Percentiles rank a stretch among this genome's conserved stretches.
phyloP scores from a whole-genome alignment of 2,329 filamentous ascomycete genomes.

The Bisporella sp. region DNA sequence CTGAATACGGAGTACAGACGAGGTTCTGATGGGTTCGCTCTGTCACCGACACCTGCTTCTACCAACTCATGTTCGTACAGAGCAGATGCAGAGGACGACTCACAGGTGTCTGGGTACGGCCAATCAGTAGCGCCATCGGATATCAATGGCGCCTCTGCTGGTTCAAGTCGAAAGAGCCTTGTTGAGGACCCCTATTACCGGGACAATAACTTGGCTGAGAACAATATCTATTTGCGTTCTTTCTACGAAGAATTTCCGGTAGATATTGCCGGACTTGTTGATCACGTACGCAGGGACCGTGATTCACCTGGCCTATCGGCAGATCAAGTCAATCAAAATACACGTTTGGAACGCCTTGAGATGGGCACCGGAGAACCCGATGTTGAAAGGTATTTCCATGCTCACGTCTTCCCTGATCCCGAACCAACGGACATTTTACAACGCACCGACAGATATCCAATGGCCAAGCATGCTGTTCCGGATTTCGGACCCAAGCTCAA shows the following conservation, averaged over 20 bases:
- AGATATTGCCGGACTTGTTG: slow-evolving; percentile 11
- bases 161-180: slow-evolving; percentile 13
- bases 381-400: slow-evolving; percentile 2
- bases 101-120: slow-evolving; percentile 5
- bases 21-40: slow-evolving; percentile 60
- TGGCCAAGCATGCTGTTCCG: not conserved
- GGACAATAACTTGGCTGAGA: slow-evolving; percentile 12
- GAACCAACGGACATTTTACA: not conserved
- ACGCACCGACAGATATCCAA: not conserved
- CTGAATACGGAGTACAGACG: slow-evolving; percentile 26
- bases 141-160: slow-evolving; percentile 4
- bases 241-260: slow-evolving; percentile 12
- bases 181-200: slow-evolving; percentile 17
- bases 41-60: slow-evolving; percentile 41
- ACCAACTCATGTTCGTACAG: slow-evolving; percentile 3
- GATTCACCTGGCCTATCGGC: slow-evolving; percentile 14
- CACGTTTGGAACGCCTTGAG: slow-evolving; percentile 9
- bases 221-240: slow-evolving; percentile 17
- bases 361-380: slow-evolving; percentile 5
- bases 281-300: slow-evolving; percentile 14
- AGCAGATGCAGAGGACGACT: slow-evolving; percentile 5
- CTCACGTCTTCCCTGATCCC: not conserved
- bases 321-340: slow-evolving; percentile 13
- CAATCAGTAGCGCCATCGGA: slow-evolving; percentile 4
- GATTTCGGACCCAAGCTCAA: not conserved